A percentile compares a stretch with the other conserved stretches of the same genome.
Conservation (phyloP, 345 rosid species). For the Melaleuca alternifolia region DNA sequence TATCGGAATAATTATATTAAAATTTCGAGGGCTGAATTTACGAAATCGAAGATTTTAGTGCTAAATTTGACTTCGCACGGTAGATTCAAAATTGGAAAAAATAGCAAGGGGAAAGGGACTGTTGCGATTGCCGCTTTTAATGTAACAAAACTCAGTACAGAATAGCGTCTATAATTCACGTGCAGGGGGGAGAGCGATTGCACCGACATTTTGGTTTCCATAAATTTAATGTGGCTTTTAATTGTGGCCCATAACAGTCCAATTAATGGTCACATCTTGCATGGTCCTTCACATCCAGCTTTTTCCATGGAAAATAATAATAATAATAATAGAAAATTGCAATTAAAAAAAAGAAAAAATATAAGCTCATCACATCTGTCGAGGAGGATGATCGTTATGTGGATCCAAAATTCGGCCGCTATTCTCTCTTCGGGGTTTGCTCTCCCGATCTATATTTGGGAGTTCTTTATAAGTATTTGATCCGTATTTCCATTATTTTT, state of each 20-base stretch:
- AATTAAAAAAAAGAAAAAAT: neutral
- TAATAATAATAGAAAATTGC: neutral
- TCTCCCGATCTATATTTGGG: too few species aligned
- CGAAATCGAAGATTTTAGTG: rapidly evolving
- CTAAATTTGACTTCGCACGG: neutral
- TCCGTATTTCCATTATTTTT: too few species aligned
- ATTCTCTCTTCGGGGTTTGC: too few species aligned
- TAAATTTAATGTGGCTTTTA: neutral
- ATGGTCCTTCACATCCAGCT: neutral
- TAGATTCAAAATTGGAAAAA: neutral
- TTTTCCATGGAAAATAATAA: neutral
- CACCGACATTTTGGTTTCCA: neutral
- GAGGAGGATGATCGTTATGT: too few species aligned
- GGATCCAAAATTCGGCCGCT: too few species aligned
- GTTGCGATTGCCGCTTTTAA: neutral
- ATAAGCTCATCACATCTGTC: neutral
- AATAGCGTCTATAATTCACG: neutral
- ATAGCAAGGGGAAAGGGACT: neutral
- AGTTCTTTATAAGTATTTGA: too few species aligned
- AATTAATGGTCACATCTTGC: neutral
- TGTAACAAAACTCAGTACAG: neutral
- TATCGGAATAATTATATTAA: rapidly evolving
- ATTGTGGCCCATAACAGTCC: neutral
- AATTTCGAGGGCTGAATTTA: rapidly evolving
- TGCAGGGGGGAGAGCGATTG: neutral